A percentile compares a stretch with the other conserved stretches of the same genome.
phyloP scores from a whole-genome alignment of 176 grass and related monocot species.

The Aegilops longissima region DNA sequence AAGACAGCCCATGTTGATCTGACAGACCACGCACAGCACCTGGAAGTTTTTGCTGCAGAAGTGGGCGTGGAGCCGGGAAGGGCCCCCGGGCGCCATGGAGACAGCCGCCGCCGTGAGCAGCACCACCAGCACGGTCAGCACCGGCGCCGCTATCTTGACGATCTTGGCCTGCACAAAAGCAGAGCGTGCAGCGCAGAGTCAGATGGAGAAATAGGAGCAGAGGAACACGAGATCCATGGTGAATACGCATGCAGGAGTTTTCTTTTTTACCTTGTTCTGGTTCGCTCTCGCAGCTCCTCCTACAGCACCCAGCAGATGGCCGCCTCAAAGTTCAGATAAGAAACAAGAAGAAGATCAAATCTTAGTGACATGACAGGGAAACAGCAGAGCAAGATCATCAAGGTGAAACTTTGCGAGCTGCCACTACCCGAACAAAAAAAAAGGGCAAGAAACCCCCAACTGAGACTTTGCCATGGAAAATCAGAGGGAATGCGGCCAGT shows the following conservation, averaged over 20 bases:
- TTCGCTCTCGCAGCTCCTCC: not conserved
- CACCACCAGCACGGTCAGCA: not conserved
- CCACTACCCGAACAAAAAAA: too few relatives aligned
- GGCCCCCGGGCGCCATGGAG: not conserved
- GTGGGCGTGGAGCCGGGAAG: not conserved
- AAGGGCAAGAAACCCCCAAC: too few relatives aligned
- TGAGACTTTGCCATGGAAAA: too few relatives aligned
- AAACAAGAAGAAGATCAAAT: too few relatives aligned
- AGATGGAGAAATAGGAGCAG: not conserved
- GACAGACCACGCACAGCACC: not conserved
- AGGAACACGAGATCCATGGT: not conserved
- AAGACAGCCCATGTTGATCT: not conserved
- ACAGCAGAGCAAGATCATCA: too few relatives aligned
- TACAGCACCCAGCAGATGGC: too few relatives aligned
- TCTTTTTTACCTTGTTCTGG: not conserved
- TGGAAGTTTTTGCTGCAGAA: not conserved
- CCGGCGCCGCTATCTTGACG: not conserved
- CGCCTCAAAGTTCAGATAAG: too few relatives aligned
- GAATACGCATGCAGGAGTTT: not conserved
- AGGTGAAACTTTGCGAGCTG: too few relatives aligned
- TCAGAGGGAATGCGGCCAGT: too few relatives aligned
- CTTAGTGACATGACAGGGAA: too few relatives aligned
- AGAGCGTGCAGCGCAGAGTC: not conserved
- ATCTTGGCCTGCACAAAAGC: not conserved
- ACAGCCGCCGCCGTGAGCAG: not conserved